Evolutionary conservation across 164 flowering plant species (phyloP).

Genomic region (Litsea cubeba): DNA sequence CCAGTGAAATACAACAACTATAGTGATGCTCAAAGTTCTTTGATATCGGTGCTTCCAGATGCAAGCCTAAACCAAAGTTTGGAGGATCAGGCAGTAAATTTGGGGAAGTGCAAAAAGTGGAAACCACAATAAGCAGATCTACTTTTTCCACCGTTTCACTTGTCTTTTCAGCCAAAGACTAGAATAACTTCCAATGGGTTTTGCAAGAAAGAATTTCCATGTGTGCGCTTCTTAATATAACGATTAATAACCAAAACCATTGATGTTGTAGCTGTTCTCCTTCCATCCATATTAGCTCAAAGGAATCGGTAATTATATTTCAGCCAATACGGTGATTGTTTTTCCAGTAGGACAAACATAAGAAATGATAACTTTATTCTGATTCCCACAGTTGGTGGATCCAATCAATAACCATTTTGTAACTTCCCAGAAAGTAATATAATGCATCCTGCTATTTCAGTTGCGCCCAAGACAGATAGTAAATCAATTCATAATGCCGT

Average conservation of each 20-base stretch:
- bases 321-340: neutral
- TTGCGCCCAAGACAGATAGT: neutral
- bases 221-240: no score
- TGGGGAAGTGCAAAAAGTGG: neutral
- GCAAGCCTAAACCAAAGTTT: neutral
- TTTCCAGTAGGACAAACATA: no score
- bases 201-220: no score
- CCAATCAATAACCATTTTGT: neutral
- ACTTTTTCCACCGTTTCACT: neutral
- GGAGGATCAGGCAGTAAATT: neutral
- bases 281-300: neutral
- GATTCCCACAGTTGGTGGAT: neutral
- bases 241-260: no score
- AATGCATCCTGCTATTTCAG: neutral
- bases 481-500: no score
- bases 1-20: neutral
- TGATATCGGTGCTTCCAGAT: neutral
- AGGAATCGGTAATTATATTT: neutral
- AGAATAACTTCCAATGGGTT: no score
- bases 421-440: neutral
- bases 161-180: no score
- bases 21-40: neutral
- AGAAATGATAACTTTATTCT: no score
- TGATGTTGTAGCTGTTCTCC: neutral
- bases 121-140: neutral